Evolutionary conservation across 176 grass and related monocot genomes (phyloP), one percentile per base, ranked within the genome.

Genomic region (Lolium perenne): DNA sequence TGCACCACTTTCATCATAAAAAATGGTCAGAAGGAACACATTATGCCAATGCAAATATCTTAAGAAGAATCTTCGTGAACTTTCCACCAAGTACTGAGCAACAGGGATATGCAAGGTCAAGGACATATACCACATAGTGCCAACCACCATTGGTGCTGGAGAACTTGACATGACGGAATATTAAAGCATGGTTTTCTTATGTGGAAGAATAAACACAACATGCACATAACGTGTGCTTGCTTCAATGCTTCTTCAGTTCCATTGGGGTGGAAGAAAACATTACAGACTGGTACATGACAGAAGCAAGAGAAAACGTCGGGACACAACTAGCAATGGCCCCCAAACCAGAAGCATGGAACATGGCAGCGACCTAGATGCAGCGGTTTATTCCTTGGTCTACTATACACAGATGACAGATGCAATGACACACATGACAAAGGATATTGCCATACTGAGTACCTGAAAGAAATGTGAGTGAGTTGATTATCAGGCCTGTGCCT

Each of bases 381-480:
- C 15, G 62, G 3, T 76, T 45, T 77, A 12, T 54, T 86, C 9
- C 5, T 18, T 5, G 8, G 47, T 10, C 71, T 71, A 87, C 47
- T 84, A 22, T 91, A 80, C 76, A 91, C 58, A 50, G 71, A 80
- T 53, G 58, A 91, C 58, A 50, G 71, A 80, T 53, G 58, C 58
- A 70, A 70, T 50, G 74, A 0, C 75, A 81, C 41, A 50, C 79
- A 83, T 74, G 58, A 35, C 48, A 77, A 14, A 67, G 20, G 41
- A 43, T 7, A 43, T 43, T 43, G 7, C 41, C 41, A 43, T 7
- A 43, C 4, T 7, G 41, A 43, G 41, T 43, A 43, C 41, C 41
- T 7, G 6, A 43, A 43, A 43, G 41, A 66, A 25, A 53, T 40
- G 56, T 1, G 21, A n/a, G 26, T 40, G 73, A 66, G 32, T 56